phyloP scores from a whole-genome alignment of 495 filamentous ascomycete species.

The Penicillium crystallinum region DNA sequence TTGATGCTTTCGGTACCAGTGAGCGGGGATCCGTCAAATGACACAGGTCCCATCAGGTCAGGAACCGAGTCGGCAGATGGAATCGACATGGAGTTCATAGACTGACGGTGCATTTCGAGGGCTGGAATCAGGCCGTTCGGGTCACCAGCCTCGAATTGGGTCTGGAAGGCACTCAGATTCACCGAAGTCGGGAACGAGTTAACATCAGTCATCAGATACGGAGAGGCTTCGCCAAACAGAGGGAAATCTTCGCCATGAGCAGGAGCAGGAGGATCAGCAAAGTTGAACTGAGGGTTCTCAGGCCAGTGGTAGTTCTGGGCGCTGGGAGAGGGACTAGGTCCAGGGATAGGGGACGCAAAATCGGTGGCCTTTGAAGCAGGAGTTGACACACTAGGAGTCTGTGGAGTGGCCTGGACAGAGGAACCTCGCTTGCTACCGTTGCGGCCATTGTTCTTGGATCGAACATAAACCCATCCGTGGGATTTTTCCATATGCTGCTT shows the following conservation, averaged over 20 bases:
- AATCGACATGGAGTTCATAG: constrained; percentile 24
- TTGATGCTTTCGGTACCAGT: constrained; percentile 27
- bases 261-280: constrained; percentile 26
- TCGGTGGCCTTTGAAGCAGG: constrained; percentile 43
- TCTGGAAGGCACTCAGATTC: constrained; percentile 46
- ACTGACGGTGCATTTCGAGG: constrained; percentile 22
- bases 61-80: constrained; percentile 22
- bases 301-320: constrained; percentile 11
- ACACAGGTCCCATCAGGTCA: constrained; percentile 18
- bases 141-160: constrained; percentile 49
- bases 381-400: constrained; percentile 51
- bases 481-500: constrained; percentile 99
- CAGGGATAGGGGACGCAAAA: constrained; percentile 24
- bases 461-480: constrained; percentile 82
- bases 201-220: constrained; percentile 17
- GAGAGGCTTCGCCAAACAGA: constrained; percentile 18
- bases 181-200: constrained; percentile 29
- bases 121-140: constrained; percentile 31
- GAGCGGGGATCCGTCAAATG: constrained; percentile 20
- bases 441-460: constrained; percentile 84
- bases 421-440: constrained; percentile 42
- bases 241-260: constrained; percentile 22
- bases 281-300: constrained; percentile 25
- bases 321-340: constrained; percentile 25
- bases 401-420: constrained; percentile 37